Conservation (phyloP, 169 alveolate genomes). For the Plasmodium relictum region DNA sequence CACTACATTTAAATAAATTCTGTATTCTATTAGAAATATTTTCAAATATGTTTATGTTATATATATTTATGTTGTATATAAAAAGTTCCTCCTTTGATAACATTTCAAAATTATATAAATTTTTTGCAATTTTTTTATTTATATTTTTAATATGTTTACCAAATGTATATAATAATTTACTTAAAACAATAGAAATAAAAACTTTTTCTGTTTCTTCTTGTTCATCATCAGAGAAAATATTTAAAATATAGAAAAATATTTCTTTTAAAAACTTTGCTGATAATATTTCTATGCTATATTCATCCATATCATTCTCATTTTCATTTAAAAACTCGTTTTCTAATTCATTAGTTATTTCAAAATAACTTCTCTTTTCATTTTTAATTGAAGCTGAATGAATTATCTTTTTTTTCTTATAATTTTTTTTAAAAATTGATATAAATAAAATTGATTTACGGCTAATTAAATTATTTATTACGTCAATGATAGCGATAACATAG, state of each 20-base stretch:
- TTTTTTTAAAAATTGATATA: not conserved
- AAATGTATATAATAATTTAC: slow-evolving; percentile 54
- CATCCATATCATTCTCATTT: slow-evolving; percentile 5
- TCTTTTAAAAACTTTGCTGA: slow-evolving; percentile 22
- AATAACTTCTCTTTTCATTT: slow-evolving; percentile 15
- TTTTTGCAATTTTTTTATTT: slow-evolving; percentile 17
- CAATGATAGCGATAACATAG: slow-evolving; percentile 22
- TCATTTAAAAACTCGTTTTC: slow-evolving; percentile 6
- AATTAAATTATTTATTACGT: slow-evolving; percentile 13
- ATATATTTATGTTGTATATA: slow-evolving; percentile 25
- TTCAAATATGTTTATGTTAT: slow-evolving; percentile 24
- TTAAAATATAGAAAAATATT: slow-evolving; percentile 23
- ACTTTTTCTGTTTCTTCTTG: slow-evolving; percentile 3
- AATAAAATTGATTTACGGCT: not conserved
- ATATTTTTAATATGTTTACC: slow-evolving; percentile 14
- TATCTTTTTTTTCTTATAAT: slow-evolving; percentile 9
- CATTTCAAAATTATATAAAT: slow-evolving; percentile 11
- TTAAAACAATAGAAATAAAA: slow-evolving; percentile 35
- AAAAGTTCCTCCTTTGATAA: slow-evolving; percentile 17
- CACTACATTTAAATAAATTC: slow-evolving; percentile 23
- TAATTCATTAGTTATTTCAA: not conserved
- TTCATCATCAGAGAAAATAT: slow-evolving; percentile 16
- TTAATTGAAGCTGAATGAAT: not conserved
- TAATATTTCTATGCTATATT: slow-evolving; percentile 15
- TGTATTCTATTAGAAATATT: slow-evolving; percentile 21